Evolutionary conservation across 805 yeast genomes (phyloP), one percentile per base, ranked within the genome.

Genomic region (Saturnispora sanitii): DNA sequence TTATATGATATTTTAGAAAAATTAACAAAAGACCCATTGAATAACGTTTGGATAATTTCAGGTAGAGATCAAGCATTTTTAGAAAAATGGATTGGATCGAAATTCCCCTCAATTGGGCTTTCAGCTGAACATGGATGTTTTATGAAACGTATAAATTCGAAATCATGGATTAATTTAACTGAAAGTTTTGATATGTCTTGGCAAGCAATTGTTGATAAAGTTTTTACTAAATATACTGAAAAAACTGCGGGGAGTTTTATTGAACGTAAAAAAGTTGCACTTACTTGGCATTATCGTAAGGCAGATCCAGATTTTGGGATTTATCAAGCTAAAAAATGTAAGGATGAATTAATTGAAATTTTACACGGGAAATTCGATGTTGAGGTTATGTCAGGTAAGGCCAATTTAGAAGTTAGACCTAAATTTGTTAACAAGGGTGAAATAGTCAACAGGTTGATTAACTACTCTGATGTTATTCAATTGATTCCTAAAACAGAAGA

Each of bases 101-200:
- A 71, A 47, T 67, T 73, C 42, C 67, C 71, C 16, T 61, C 68
- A 33, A 64, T 92, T 26, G 96, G 96, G 1, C 68, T 92, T 40
- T 80, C 94, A 44, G 97, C 98, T 0, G 99, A 92, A 57, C 99
- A 92, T 59, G 99, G 99, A 6, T 90, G 96, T 55, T 92, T 92
- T 54, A 73, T 90, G 72, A 82, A 82, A 55, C 80, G 75, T 48
- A 72, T 80, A n/a, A 77, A 77, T 8, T 55, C 68, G 2, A 60
- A 64, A 12, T 61, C 69, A 12, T 92, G 99, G 99, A 73, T 76
- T 26, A 92, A 92, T 54, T 68, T 92, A 41, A 81, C 95, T 11
- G 87, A 78, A 39, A 64, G 75, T 35, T 67, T 78, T 49, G 96
- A 92, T 61, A 87, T 92, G 96, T 70, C 87, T 20, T 92, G 99